phyloP scores from a whole-genome alignment of 805 yeast genomes.

The Brettanomyces bruxellensis region DNA sequence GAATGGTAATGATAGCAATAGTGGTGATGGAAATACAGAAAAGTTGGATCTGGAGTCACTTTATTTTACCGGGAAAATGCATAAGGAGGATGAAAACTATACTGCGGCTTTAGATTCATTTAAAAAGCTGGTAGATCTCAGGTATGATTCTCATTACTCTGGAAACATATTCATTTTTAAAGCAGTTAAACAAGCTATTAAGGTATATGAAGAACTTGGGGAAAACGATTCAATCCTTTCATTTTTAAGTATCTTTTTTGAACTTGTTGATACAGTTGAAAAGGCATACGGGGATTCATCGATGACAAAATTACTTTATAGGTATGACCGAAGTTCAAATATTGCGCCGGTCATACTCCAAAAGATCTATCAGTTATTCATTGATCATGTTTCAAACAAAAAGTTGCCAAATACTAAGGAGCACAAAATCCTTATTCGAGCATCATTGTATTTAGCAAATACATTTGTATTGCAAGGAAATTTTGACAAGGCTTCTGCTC shows the following conservation, averaged over 20 bases:
- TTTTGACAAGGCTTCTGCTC: conserved; percentile 24
- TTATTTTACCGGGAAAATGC: conserved; percentile 26
- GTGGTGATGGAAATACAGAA: conserved; percentile 5
- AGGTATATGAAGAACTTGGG: conserved; percentile 15
- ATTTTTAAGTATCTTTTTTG: conserved; percentile 14
- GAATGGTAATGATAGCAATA: conserved; percentile 5
- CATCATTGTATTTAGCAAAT: conserved; percentile 36
- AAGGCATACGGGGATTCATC: conserved; percentile 22
- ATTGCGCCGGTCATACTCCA: conserved; percentile 10
- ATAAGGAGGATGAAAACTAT: conserved; percentile 23
- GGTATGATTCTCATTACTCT: neutral
- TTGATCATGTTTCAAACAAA: conserved; percentile 6
- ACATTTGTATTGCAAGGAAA: conserved; percentile 22
- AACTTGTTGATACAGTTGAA: conserved; percentile 10
- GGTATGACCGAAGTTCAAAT: conserved; percentile 17
- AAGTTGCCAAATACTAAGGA: conserved; percentile 1
- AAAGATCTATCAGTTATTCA: conserved; percentile 14
- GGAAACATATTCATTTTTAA: conserved; percentile 21
- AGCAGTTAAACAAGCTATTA: conserved; percentile 25
- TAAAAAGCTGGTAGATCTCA: conserved; percentile 9
- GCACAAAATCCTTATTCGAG: conserved; percentile 39
- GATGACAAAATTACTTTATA: conserved; percentile 19
- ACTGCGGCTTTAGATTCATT: conserved; percentile 19
- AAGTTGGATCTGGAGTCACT: conserved; percentile 16
- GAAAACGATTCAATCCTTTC: conserved; percentile 9